Base-by-base conservation (phyloP, 2,329 filamentous ascomycete species). In the Fusarium hostae region DNA sequence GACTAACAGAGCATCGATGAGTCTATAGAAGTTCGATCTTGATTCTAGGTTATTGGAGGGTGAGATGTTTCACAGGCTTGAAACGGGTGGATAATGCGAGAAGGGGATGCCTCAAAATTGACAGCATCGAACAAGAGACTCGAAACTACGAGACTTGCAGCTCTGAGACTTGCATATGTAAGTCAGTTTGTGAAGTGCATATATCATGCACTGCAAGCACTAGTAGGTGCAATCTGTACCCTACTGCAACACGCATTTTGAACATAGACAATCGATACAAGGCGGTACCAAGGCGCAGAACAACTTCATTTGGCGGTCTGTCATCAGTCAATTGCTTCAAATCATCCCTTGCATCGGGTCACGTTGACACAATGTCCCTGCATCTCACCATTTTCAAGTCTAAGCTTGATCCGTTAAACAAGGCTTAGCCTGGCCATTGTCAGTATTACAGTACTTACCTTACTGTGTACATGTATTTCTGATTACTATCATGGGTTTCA, bases 321-420 rank as follows among this genome's bases (percentile, higher is more conserved):
- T 30, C 39, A 61, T 32, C 35, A 45, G 28, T 60, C 37, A 55
- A 63, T 63, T 66, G 47, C 44, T 54, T 55, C 30, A 39, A n/a
- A 11, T 30, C 44, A 48, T 68, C 70, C 70, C 70, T 71, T 73
- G 55, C 70, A 30, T 52, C 24, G 34, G 52, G 66, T 72, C 70
- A 73, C 69, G 70, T 68, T 71, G 62, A 68, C 66, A 70, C 48
- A 54, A 54, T 45, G 40, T 66, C 70, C 70, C 62, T 72, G 70
- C 70, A 70, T 70, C 22, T 45, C 65, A 50, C 34, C 41, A 66
- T 70, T 41, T 70, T 68, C 47, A 56, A 34, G 34, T 57, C 55
- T 51, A 52, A 32, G 47, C 68, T 55, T 59, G 35, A 32, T 69
- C 51, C 32, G 45, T 56, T 52, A 43, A 57, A 50, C 66, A 66